Evolutionary conservation across 805 yeast genomes (phyloP).

Genomic region (Candida tallmaniae): DNA sequence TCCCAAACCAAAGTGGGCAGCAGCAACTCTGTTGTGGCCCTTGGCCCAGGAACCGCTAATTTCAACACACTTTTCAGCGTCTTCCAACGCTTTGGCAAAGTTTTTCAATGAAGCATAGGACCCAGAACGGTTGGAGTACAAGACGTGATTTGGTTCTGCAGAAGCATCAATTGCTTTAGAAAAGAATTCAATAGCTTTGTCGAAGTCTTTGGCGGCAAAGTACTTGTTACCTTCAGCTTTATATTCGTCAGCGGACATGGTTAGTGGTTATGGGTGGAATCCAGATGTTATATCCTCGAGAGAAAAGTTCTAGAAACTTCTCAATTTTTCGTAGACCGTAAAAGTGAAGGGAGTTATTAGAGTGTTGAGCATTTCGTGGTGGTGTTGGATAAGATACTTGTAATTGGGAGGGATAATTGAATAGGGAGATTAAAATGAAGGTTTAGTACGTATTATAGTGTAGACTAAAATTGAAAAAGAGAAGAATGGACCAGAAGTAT

Average conservation of each 20-base stretch:
- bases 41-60: conserved; percentile 90
- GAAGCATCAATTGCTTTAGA: conserved; percentile 85
- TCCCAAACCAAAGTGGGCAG: conserved; percentile 87
- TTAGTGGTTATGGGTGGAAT: background rate
- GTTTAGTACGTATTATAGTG: too few species aligned
- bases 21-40: conserved; percentile 90
- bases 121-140: conserved; percentile 92
- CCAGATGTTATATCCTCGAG: too few species aligned
- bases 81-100: conserved; percentile 70
- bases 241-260: conserved; percentile 58
- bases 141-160: conserved; percentile 80
- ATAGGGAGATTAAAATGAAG: too few species aligned
- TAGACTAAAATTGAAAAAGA: too few species aligned
- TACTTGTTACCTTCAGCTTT: conserved; percentile 94
- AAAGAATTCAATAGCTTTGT: conserved; percentile 74
- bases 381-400: too few species aligned
- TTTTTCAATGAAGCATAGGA: conserved; percentile 76
- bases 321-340: too few species aligned
- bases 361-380: too few species aligned
- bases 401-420: too few species aligned
- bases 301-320: conserved; percentile 4
- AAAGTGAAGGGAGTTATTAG: too few species aligned
- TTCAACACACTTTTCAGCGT: conserved; percentile 79
- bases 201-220: conserved; percentile 81
- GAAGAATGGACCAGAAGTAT: too few species aligned